Percentiles rank a stretch among this genome's conserved stretches.
Evolutionary conservation across 495 filamentous ascomycete genomes (phyloP).

Genomic region (Clohesyomyces aquaticus): DNA sequence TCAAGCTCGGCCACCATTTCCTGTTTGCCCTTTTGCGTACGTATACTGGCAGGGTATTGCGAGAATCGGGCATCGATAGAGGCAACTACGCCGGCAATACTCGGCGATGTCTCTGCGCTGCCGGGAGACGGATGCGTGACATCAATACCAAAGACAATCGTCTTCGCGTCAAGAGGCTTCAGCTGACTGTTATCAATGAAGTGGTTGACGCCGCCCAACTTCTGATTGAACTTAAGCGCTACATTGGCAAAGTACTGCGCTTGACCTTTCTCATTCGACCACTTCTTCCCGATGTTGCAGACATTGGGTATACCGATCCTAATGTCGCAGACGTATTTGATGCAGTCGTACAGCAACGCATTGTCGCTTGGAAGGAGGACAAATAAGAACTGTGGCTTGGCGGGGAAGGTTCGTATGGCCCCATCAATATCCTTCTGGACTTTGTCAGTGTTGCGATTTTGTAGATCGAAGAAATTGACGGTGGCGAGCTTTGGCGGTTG

Average conservation of each 20-base stretch:
- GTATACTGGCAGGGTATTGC: slow-evolving; percentile 71
- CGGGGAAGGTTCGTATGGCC: slow-evolving; percentile 6
- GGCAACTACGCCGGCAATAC: slow-evolving; percentile 75
- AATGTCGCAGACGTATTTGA: slow-evolving; percentile 72
- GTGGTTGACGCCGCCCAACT: slow-evolving; percentile 81
- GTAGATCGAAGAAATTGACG: slow-evolving; percentile 11
- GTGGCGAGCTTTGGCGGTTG: not conserved
- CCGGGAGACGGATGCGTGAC: slow-evolving; percentile 87
- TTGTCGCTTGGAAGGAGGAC: slow-evolving; percentile 62
- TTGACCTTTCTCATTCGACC: slow-evolving; percentile 49
- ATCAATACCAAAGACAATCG: slow-evolving; percentile 86
- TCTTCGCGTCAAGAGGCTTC: slow-evolving; percentile 57
- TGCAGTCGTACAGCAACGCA: slow-evolving; percentile 61
- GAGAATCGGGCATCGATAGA: slow-evolving; percentile 63
- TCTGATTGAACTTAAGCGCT: slow-evolving; percentile 82
- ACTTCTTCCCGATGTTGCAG: slow-evolving; percentile 59
- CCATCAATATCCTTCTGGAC: not conserved
- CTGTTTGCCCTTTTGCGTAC: slow-evolving; percentile 61
- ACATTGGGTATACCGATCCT: slow-evolving; percentile 67
- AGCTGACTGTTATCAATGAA: slow-evolving; percentile 57
- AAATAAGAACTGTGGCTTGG: slow-evolving; percentile 57
- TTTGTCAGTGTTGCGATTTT: slow-evolving; percentile 6
- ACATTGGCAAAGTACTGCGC: slow-evolving; percentile 72
- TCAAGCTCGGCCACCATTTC: too few species aligned
- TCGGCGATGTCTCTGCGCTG: slow-evolving; percentile 60